Evolutionary conservation across 305 asterid species (phyloP).

Genomic region (Fraxinus albicans): DNA sequence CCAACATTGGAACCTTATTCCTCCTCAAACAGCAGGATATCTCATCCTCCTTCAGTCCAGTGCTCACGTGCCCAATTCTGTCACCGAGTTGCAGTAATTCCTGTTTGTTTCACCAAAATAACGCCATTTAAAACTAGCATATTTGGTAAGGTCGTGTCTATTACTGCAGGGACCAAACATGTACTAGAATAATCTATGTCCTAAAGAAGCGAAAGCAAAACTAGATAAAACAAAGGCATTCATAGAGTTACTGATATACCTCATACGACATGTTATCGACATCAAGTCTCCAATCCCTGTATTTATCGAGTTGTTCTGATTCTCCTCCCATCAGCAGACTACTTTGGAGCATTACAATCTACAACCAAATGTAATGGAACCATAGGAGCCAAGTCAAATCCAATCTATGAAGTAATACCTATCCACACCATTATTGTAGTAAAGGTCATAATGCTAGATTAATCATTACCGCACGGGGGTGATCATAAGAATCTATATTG

Average conservation of each 20-base stretch:
- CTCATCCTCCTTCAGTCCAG: slow-evolving; percentile 81
- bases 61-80: slow-evolving; percentile 80
- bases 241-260: slow-evolving; percentile 39
- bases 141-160: background rate
- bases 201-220: background rate
- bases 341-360: slow-evolving; percentile 86
- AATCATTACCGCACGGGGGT: background rate
- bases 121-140: background rate
- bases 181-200: background rate
- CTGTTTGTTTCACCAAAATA: slow-evolving; percentile 39
- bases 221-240: background rate
- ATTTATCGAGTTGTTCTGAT: slow-evolving; percentile 50
- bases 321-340: slow-evolving; percentile 72
- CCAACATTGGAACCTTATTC: slow-evolving; percentile 35
- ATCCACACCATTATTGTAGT: background rate
- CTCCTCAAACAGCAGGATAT: slow-evolving; percentile 62
- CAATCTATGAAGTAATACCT: background rate
- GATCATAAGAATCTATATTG: background rate
- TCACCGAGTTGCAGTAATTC: slow-evolving; percentile 94
- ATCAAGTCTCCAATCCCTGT: slow-evolving; percentile 78
- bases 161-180: background rate
- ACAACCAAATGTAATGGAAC: slow-evolving; percentile 24
- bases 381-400: background rate
- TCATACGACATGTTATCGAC: slow-evolving; percentile 90
- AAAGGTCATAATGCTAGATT: background rate